Evolutionary conservation across 257 asterid species (phyloP).

Genomic region (Fraxinus quadrangulata): DNA sequence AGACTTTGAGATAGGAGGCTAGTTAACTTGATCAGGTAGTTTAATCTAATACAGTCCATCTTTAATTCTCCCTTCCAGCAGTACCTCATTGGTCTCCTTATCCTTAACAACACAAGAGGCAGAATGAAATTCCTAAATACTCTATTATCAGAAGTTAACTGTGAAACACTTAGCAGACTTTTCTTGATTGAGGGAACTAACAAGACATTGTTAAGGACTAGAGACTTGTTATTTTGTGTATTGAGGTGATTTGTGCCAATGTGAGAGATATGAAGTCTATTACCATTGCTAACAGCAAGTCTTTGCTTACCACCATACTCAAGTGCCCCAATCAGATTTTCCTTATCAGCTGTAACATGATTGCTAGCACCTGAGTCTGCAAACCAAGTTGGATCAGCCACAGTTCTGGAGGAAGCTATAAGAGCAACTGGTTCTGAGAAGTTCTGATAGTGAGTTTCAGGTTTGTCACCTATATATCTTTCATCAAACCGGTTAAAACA

Average conservation of each 20-base stretch:
- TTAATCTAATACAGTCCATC: neutral
- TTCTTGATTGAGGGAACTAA: no score
- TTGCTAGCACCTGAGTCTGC: neutral
- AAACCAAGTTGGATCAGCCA: neutral
- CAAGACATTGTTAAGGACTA: no score
- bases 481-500: neutral
- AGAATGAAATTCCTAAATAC: neutral
- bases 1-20: no score
- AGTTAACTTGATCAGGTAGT: no score
- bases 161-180: no score
- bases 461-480: neutral
- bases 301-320: neutral
- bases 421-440: neutral
- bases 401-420: neutral
- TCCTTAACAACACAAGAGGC: neutral
- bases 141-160: no score
- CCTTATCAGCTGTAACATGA: neutral
- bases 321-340: no score
- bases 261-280: no score
- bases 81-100: no score
- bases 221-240: no score
- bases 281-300: neutral
- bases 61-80: neutral
- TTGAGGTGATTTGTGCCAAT: no score
- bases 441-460: neutral